Evolutionary conservation across 495 filamentous ascomycete genomes (phyloP).

Genomic region (Trypethelium eluteriae): DNA sequence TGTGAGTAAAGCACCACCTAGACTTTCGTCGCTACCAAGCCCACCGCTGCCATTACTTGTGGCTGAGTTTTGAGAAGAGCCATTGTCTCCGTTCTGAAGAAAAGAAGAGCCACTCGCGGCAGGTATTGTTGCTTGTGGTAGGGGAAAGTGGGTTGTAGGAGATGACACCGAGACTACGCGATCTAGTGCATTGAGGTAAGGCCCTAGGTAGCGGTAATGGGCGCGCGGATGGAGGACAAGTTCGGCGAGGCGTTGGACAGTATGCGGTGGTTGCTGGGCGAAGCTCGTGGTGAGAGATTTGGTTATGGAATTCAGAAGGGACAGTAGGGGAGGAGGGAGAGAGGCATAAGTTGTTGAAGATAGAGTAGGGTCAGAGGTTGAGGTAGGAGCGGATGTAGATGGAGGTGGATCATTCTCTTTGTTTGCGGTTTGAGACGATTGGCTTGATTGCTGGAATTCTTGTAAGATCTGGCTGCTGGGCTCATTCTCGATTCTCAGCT

Average conservation of each 20-base stretch:
- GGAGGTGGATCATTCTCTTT: conserved; percentile 50
- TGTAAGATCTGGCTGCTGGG: conserved; percentile 20
- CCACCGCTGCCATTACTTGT: conserved; percentile 32
- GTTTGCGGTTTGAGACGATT: conserved; percentile 38
- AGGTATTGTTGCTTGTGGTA: conserved; percentile 56
- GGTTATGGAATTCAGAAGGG: conserved; percentile 58
- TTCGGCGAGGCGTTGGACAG: conserved; percentile 85
- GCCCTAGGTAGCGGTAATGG: conserved; percentile 71
- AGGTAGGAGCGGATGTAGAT: conserved; percentile 29
- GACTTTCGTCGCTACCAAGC: conserved; percentile 74
- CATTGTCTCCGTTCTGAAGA: conserved; percentile 33
- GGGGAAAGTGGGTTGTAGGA: conserved; percentile 68
- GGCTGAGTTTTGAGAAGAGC: background rate
- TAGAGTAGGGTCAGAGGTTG: conserved; percentile 17
- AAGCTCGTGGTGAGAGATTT: conserved; percentile 63
- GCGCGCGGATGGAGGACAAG: conserved; percentile 68
- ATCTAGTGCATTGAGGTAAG: conserved; percentile 85
- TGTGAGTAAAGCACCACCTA: conserved; percentile 86
- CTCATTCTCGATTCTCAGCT: conserved; percentile 16
- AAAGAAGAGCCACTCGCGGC: conserved; percentile 30
- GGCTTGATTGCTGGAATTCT: conserved; percentile 34
- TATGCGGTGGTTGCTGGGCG: conserved; percentile 72
- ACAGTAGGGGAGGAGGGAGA: conserved; percentile 57
- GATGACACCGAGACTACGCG: conserved; percentile 90
- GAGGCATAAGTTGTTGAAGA: conserved; percentile 22